A percentile compares a stretch with the other conserved stretches of the same genome.
Evolutionary conservation across 495 filamentous ascomycete genomes (phyloP).

Genomic region (Elaphomyces granulatus): DNA sequence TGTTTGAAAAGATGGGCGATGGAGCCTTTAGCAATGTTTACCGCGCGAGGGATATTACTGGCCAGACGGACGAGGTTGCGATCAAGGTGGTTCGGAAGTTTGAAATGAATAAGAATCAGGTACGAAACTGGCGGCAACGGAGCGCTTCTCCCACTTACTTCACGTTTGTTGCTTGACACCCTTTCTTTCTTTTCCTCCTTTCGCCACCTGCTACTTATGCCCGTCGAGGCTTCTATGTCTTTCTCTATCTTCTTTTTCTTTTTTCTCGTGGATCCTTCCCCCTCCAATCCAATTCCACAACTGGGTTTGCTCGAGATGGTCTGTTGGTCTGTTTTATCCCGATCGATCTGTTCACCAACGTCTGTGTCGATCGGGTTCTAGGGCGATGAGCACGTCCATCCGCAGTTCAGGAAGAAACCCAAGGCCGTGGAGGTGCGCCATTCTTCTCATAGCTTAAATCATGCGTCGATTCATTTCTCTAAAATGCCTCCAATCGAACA

Average conservation of each 20-base stretch:
- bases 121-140: conserved; percentile 28
- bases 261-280: conserved; percentile 8
- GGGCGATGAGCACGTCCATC: conserved; percentile 78
- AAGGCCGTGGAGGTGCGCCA: conserved; percentile 95
- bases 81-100: conserved; percentile 99
- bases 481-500: conserved; percentile 8
- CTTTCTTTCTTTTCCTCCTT: conserved; percentile 19
- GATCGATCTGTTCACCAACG: conserved; percentile 23
- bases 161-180: conserved; percentile 13
- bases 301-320: not conserved
- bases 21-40: conserved; percentile 99
- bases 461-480: conserved; percentile 19
- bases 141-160: conserved; percentile 9
- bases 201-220: no score
- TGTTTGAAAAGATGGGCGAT: conserved; percentile 97
- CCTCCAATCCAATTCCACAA: not conserved
- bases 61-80: conserved; percentile 64
- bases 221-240: conserved; percentile 7
- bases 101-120: conserved; percentile 97
- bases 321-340: conserved; percentile 1
- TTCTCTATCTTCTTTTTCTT: conserved; percentile 10
- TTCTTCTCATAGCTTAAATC: conserved; percentile 18
- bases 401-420: conserved; percentile 84
- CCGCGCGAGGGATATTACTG: conserved; percentile 58
- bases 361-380: conserved; percentile 33